Base-by-base conservation (phyloP, 2,329 filamentous ascomycete genomes). In the Fusarium camptoceras region DNA sequence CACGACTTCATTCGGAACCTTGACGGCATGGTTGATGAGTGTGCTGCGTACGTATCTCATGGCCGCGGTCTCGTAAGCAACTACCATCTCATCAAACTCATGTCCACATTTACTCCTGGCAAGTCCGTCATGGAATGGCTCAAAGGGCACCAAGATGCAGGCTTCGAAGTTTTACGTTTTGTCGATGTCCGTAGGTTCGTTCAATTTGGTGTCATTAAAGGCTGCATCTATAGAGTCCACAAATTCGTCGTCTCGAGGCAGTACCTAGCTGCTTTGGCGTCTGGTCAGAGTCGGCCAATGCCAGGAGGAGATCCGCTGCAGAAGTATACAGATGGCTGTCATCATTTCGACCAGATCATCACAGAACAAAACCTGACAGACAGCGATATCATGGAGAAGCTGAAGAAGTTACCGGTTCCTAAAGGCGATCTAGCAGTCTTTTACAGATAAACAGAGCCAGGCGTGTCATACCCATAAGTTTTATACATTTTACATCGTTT, bases 161-260 rank as follows among this genome's bases (percentile, higher is more conserved):
- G 88, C 1, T 85, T 90, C 66, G 85, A 89, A 62, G 85, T 92
- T 41, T 85, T 98, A 11, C 84, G 87, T 15, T 91, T 91, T 75
- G 89, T 99, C 60, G 96, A 99, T 78, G 89, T 98, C 58, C 89
- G 96, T 15, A 91, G 96, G 28, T 91, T 99, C 68, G 93, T 98
- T 68, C 97, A 97, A 63, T 99, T 98, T 76, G 96, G 95, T 60
- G 88, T 98, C 63, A 97, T 98, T 79, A 98, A 98, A 81, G 94
- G 95, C 18, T 92, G 97, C 72, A 82, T 99, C 25, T 98, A 98
- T 80, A 89, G 96, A 34, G 91, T 98, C 42, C 94, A 98, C 82
- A 97, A 96, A 78, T 97, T 97, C 77, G 92, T 94, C 28, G 88
- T 97, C 2, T 89, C 87, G 6, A 89, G 88, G 75, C 86, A 88